Conservation (phyloP, 345 rosid genomes). For the Linum tenue region DNA sequence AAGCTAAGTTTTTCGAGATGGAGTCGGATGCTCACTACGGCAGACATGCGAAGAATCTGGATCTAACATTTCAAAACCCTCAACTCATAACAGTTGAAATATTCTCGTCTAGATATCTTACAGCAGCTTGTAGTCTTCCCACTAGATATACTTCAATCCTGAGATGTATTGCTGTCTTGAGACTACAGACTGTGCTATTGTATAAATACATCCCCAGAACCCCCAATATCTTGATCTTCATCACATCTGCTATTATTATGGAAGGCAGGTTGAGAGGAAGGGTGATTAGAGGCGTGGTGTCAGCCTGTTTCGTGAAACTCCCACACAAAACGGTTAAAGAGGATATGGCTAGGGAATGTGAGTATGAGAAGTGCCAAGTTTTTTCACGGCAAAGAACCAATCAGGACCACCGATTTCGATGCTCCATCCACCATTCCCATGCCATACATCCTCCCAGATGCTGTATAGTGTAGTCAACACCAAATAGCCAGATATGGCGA, state of each 20-base stretch:
- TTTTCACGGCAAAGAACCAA: conserved; percentile 87
- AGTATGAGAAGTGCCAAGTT: conserved; percentile 78
- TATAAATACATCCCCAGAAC: conserved; percentile 70
- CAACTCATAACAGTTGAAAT: neutral
- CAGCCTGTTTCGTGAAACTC: conserved; percentile 66
- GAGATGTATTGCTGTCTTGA: conserved; percentile 93
- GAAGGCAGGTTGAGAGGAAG: conserved; percentile 89
- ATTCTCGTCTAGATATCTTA: neutral
- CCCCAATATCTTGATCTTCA: conserved; percentile 76
- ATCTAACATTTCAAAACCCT: neutral
- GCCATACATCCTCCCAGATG: conserved; percentile 89
- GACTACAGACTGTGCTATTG: conserved; percentile 64
- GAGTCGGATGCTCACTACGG: neutral
- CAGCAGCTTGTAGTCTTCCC: neutral
- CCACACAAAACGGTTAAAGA: conserved; percentile 89
- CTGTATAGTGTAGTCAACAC: conserved; percentile 56
- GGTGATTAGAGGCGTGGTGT: conserved; percentile 56
- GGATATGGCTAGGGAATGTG: conserved; percentile 85
- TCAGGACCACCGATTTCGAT: conserved; percentile 83
- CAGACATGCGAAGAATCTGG: neutral
- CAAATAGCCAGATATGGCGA: conserved; percentile 65
- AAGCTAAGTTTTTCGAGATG: no score
- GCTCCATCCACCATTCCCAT: conserved; percentile 86
- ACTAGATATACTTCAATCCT: conserved; percentile 85
- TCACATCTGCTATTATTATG: conserved; percentile 71